Evolutionary conservation across 1,284 basidiomycete genomes (phyloP), one percentile per base, ranked within the genome.

Genomic region (Fomitiporia mediterranea): DNA sequence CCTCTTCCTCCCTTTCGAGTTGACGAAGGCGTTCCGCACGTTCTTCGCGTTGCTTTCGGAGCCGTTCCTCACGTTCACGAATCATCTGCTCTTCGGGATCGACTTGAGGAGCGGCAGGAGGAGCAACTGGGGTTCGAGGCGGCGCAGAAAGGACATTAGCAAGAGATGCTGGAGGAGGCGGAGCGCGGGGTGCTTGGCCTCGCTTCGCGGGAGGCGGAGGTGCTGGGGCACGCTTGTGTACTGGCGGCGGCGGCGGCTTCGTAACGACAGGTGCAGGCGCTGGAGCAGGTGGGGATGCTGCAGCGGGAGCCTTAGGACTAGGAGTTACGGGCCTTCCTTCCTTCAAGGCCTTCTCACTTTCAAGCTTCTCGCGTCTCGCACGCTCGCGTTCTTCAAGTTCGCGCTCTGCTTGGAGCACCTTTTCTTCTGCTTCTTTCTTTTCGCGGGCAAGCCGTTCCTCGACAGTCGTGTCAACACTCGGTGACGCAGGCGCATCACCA

Each of bases 341-440:
- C 66, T 79, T 81, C 55, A 79, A 55, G 0, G 80, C 83, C 70
- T 83, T 81, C 68, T 89, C 86, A 50, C 74, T 76, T 53, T 86
- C 81, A 27, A 95, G 67, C 57, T 86, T 78, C 66, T 86, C 86
- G 60, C 72, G 77, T 51, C 91, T 78, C 44, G 81, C 68, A 48
- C 80, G 79, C 64, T 91, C 89, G 56, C 89, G 76, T 59, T 89
- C 86, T 59, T 88, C 84, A 1, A 88, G 86, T 64, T 89, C 87
- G 64, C 79, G 81, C 67, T 94, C 90, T 0, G 89, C 89, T 39
- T 77, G 72, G 49, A 77, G 78, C 0, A 80, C 82, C 67, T 86
- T 89, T 68, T 91, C 91, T 65, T 93, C 91, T 0, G 89, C 91
- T 68, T 94, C 90, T 67, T 82, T 83, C 72, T 86, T 87, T 68